A percentile compares a stretch with the other conserved stretches of the same genome.
phyloP scores from a whole-genome alignment of 805 yeast genomes.

The Metschnikowia lunata region DNA sequence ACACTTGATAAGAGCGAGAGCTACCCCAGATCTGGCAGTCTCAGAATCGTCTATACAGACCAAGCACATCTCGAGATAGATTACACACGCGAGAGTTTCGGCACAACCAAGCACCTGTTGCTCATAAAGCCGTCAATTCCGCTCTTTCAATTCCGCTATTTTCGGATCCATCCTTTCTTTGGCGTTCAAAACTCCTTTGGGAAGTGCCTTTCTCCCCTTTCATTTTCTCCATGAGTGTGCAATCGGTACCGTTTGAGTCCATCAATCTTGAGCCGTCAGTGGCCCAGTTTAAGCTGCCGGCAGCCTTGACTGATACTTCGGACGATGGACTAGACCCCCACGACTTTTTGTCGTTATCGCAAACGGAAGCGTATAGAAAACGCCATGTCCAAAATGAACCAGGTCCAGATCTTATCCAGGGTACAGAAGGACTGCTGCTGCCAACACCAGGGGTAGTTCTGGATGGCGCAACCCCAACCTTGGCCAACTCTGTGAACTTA shows the following conservation, averaged over 20 bases:
- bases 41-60: no score
- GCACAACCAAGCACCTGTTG: no score
- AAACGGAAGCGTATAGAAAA: not conserved
- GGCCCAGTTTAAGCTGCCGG: not conserved
- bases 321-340: constrained; percentile 21
- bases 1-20: no score
- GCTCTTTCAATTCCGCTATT: no score
- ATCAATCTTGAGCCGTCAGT: constrained; percentile 14
- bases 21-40: no score
- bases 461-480: constrained; percentile 8
- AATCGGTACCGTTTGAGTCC: constrained; percentile 14
- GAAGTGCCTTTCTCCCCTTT: no score
- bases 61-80: no score
- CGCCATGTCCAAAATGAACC: not conserved
- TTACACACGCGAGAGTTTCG: no score
- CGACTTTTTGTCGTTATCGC: constrained; percentile 16
- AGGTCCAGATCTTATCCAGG: not conserved
- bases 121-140: no score
- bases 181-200: no score
- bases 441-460: not conserved
- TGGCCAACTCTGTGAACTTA: constrained; percentile 5
- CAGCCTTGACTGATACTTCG: constrained; percentile 10
- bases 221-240: constrained; percentile 2
- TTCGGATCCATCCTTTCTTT: no score
- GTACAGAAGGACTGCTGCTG: not conserved